Evolutionary conservation across 257 asterid species (phyloP), one percentile per base, ranked within the genome.

Genomic region (Anisodus tanguticus): DNA sequence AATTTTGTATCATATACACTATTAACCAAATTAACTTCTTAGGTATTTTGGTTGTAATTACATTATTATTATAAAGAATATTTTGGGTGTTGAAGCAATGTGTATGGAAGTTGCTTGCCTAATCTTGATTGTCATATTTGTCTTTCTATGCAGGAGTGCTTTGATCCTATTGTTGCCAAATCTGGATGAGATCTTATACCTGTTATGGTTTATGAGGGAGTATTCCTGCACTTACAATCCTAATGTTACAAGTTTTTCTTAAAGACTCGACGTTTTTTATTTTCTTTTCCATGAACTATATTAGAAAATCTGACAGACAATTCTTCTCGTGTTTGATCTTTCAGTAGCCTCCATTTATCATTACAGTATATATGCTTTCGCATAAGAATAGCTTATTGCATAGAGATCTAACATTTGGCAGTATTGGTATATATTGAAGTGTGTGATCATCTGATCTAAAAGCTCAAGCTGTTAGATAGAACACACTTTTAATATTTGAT

Each of bases 111-210:
- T 82, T 64, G 4, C 15, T 63, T 76, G 45, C 53, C 54, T 72
- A 22, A 39, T 51, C 57, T 35, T 49, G 37, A 51, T 62, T 31
- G 64, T 22, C 71, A 82, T 63, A 64, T 62, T 35, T 79, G 72
- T 82, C 67, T 76, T 84, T 88, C 84, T 57, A 83, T 35, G 53
- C 94, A 97, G 99, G 99, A 95, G 86, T 92, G 98, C 90, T 97
- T 97, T 89, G 98, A 97, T 89, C 99, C 99, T 78, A 97, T 97
- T 87, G 92, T 94, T 89, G 96, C 97, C 83, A 90, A 86, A 89
- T 92, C 98, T 84, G 99, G 99, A 82, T 92, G 98, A n/a, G 99
- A 97, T 89, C 95, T 97, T 87, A 97, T 97, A 87, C 99, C 99
- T 22, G 93, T 97, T 88, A 95, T 97, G 99, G 99, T 97, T 66